phyloP scores from a whole-genome alignment of 1,284 basidiomycete genomes.

The Leccinum solheimii region DNA sequence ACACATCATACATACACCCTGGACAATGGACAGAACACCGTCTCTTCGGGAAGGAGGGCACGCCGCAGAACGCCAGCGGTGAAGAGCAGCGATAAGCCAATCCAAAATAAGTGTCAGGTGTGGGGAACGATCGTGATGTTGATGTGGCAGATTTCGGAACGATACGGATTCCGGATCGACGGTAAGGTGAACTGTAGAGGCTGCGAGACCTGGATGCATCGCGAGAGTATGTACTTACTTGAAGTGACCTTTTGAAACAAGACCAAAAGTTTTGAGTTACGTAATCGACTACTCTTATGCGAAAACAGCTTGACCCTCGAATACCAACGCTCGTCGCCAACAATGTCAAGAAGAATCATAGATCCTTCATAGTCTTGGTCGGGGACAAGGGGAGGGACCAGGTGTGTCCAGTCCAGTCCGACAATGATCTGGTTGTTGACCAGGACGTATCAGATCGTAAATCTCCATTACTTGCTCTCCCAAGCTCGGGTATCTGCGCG shows the following conservation, averaged over 20 bases:
- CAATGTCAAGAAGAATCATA: slow-evolving; percentile 90
- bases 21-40: slow-evolving; percentile 27
- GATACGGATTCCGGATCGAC: too few species aligned
- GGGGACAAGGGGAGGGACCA: slow-evolving; percentile 96
- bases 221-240: not conserved
- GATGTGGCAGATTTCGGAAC: too few species aligned
- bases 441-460: slow-evolving; percentile 71
- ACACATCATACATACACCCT: slow-evolving; percentile 81
- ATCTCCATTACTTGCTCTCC: slow-evolving; percentile 91
- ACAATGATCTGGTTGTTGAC: not conserved
- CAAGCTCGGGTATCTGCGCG: slow-evolving; percentile 88
- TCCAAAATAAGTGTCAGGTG: too few species aligned
- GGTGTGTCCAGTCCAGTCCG: slow-evolving; percentile 41
- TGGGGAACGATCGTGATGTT: too few species aligned
- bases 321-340: slow-evolving; percentile 93
- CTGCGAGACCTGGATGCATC: too few species aligned
- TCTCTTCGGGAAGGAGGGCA: too few species aligned
- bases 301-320: slow-evolving; percentile 77
- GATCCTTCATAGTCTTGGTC: slow-evolving; percentile 96
- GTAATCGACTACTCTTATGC: not conserved
- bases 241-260: not conserved
- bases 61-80: too few species aligned
- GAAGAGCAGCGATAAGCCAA: too few species aligned
- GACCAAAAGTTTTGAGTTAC: not conserved
- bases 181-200: too few species aligned